phyloP scores from a whole-genome alignment of 768 basidiomycete genomes.

The Leccinellum rugosiceps region DNA sequence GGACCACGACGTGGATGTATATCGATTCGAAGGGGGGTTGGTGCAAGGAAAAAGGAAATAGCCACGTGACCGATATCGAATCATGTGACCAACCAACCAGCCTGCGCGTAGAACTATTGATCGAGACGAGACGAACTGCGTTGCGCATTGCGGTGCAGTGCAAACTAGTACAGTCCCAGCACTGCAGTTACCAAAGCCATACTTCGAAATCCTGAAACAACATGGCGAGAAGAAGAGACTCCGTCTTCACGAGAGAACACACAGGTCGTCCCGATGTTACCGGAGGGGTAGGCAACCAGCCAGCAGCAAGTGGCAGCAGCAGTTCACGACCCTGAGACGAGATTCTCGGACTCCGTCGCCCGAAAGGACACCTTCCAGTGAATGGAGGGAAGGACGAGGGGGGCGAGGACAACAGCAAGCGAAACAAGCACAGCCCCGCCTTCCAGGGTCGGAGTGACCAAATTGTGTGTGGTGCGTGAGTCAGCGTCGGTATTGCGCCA shows the following conservation, averaged over 20 bases:
- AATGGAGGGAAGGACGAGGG: neutral
- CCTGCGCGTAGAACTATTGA: neutral
- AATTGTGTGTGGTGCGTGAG: neutral
- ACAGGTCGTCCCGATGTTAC: neutral
- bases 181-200: neutral
- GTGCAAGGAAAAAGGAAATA: neutral
- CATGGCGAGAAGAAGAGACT: neutral
- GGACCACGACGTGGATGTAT: slow-evolving; percentile 20
- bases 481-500: slow-evolving; percentile 18
- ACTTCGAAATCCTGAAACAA: neutral
- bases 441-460: neutral
- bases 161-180: neutral
- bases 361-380: neutral
- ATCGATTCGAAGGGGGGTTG: neutral
- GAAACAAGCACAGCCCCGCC: slow-evolving; percentile 15
- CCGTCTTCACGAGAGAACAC: neutral
- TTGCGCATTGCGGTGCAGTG: neutral
- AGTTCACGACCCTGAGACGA: neutral
- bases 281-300: neutral
- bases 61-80: slow-evolving; percentile 3
- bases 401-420: slow-evolving; percentile 15
- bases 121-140: neutral
- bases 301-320: neutral
- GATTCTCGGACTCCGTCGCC: neutral
- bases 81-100: neutral